Base-by-base conservation (phyloP, 345 rosid genomes). In the Firmiana major region DNA sequence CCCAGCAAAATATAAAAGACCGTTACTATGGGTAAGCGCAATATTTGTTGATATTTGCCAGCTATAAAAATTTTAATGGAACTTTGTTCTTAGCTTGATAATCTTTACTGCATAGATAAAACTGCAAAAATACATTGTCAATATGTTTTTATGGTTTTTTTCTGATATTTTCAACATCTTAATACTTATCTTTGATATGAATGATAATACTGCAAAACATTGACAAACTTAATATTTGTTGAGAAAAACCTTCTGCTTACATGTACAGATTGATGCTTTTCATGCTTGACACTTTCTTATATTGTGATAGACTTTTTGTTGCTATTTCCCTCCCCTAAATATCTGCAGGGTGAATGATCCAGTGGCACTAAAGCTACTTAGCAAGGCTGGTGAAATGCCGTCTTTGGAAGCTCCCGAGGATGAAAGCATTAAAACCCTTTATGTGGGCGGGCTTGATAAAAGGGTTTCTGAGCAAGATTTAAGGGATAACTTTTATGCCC, bases 311-410 rank as follows among this genome's bases (percentile, higher is more conserved):
- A 64, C 46, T 38, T 43, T 64, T 42, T 66, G 28, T 46, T 4
- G 2, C 15, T 21, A 13, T 9, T 74, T 74, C 46, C 58, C 46
- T n/a, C 46, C 9, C 53, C 36, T 71, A 49, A n/a, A 28, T 73
- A 1, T 76, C 11, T 84, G 82, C 91, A 94, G 98, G 73, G 90
- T 94, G 72, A 94, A 94, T 77, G 98, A 94, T 85, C 97, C 98
- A 8, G 97, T 92, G 83, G 98, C 97, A 16, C 48, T 91, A 82
- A 94, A 94, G 85, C 88, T 94, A 58, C 97, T 94, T 36, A 88
- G 88, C 79, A 92, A 94, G 86, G 97, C 98, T 68, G 98, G 97
- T 73, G 97, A 94, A 70, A 94, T 93, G 98, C 93, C 93, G 7
- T 91, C 98, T 15, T 55, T 94, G 79, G 97, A 94, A 80, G 87